These are phyloP conservation scores for Multifurca ochricompacta DNA, from an alignment of 768 basidiomycete genomes.

Conservation along the genomic window DNA sequence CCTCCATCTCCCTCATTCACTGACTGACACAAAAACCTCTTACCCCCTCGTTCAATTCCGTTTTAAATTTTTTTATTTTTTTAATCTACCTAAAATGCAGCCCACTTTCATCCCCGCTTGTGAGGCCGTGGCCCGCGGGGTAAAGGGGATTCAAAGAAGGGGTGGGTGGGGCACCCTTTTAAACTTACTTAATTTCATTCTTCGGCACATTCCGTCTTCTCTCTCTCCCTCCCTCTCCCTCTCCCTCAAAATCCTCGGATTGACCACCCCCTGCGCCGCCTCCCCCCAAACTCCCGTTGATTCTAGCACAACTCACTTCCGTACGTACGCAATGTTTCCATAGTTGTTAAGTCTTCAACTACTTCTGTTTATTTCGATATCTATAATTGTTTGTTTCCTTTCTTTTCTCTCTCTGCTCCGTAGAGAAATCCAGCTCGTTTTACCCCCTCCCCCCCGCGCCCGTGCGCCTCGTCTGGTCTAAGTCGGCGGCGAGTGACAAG, in stretches of 20 bases:
- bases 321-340: not conserved
- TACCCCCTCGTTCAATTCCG: slow-evolving; percentile 1
- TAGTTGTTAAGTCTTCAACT: not conserved
- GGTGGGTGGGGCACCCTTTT: not conserved
- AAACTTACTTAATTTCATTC: slow-evolving; percentile 5
- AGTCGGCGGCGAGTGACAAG: not conserved
- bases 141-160: too few relatives aligned
- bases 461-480: not conserved
- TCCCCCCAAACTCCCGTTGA: slow-evolving; percentile 5
- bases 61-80: not conserved
- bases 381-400: too few relatives aligned
- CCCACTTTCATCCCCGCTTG: not conserved
- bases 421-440: too few relatives aligned
- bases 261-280: not conserved
- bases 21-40: not conserved
- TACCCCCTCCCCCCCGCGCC: too few relatives aligned
- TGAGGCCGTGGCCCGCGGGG: slow-evolving; percentile 10
- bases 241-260: not conserved
- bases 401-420: not conserved
- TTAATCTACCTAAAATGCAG: not conserved
- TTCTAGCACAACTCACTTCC: not conserved
- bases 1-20: not conserved
- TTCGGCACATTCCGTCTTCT: slow-evolving; percentile 11
- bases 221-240: not conserved
- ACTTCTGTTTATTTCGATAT: not conserved